These are phyloP conservation scores for Ceratocystis eucalypticola DNA, from an alignment of 2,329 filamentous ascomycete species.

Conservation along the genomic window DNA sequence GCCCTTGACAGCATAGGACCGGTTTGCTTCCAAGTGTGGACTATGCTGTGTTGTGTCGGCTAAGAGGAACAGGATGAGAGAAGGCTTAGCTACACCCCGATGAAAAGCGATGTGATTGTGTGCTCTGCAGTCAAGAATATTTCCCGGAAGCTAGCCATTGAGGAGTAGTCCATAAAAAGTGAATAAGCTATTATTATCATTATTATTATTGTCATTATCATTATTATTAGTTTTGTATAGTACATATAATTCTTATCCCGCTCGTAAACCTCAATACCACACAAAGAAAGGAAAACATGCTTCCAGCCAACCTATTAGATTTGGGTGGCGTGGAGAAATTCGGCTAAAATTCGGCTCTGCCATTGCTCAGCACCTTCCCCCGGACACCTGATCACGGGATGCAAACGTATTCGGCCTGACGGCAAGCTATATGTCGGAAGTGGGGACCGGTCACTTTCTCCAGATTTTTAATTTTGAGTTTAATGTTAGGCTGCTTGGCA, in stretches of 20 bases:
- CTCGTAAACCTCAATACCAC: too few relatives aligned
- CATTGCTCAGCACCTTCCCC: background rate
- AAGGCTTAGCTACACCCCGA: background rate
- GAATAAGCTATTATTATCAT: too few relatives aligned
- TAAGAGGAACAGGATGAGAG: slow-evolving; percentile 5
- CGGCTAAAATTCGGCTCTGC: background rate
- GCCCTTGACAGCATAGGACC: background rate
- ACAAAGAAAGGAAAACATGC: too few relatives aligned
- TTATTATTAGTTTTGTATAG: too few relatives aligned
- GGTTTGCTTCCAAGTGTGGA: too few relatives aligned
- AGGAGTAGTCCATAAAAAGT: too few relatives aligned
- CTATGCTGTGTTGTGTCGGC: background rate
- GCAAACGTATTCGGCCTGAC: background rate
- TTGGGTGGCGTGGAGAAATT: too few relatives aligned
- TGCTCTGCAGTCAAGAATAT: slow-evolving; percentile 8
- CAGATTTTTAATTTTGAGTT: background rate
- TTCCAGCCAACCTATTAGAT: background rate
- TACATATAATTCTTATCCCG: too few relatives aligned
- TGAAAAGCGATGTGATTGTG: background rate
- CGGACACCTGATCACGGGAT: background rate
- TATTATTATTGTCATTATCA: too few relatives aligned
- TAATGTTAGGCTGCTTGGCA: background rate
- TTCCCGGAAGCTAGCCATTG: slow-evolving; percentile 9
- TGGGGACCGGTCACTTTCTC: background rate
- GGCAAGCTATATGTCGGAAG: background rate